Base-by-base conservation (phyloP, 768 basidiomycete genomes). In the Hygrophorus russula region DNA sequence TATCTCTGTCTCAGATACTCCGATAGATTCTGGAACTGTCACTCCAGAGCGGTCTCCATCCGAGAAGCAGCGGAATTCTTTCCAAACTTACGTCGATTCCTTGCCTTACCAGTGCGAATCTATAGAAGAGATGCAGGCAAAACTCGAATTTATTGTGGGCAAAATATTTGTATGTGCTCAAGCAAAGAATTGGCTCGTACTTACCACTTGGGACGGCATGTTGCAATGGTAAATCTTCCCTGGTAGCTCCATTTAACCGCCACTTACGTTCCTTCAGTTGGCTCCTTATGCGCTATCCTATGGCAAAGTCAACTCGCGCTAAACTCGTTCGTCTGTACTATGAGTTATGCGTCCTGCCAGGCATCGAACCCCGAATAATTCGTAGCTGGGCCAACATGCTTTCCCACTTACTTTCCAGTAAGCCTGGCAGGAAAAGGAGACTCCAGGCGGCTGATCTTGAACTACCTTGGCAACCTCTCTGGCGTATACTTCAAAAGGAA, bases 311-410 rank as follows among this genome's bases (percentile, higher is more conserved):
- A 27, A 77, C 75, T 36, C 81, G 87, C 13, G 78, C 80, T 15
- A 80, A 76, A 57, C 74, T 90, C 42, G 82, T 79, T 11, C 70
- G 69, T 30, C 62, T 90, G 38, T 88, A 88, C 60, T 89, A 83
- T 53, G 82, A 89, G 53, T 61, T 90, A n/a, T 77, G 74, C 57
- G 62, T 86, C 28, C 57, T 85, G 6, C 87, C 86, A 36, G 85
- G 85, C 39, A 64, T 88, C 41, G 85, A 90, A 42, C 69, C 78
- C 8, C 76, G 80, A 34, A 67, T 81, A 49, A 66, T 78, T 46
- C 76, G 82, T 39, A 76, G 68, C 56, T 89, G 85, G 83, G 76
- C 81, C 11, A 82, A 83, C 53, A 84, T 84, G 75, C 68, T 88
- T 50, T 71, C 78, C 36, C 78, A 82, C 45, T 66, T 89, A 36